Conservation (phyloP, 73 alveolate species). For the Paramecium octaurelia region DNA sequence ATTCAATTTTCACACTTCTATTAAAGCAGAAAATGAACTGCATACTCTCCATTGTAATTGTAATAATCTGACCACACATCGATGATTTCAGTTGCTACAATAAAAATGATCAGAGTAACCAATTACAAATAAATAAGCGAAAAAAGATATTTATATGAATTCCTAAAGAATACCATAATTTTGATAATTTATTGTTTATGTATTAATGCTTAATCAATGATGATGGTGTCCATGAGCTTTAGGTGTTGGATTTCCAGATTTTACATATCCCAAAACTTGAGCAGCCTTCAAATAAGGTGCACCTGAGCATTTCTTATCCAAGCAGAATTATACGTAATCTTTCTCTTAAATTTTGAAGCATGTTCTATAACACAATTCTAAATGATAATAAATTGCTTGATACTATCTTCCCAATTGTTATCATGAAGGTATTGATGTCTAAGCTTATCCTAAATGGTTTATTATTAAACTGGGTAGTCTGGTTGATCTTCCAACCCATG, state of each 20-base stretch:
- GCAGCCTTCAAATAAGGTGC: slow-evolving; percentile 39
- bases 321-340: slow-evolving; percentile 50
- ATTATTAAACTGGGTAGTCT: slow-evolving; percentile 2
- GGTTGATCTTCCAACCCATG: slow-evolving; percentile 45
- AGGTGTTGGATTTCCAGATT: slow-evolving; percentile 5
- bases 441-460: not conserved
- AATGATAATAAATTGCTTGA: not conserved
- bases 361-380: slow-evolving; percentile 56
- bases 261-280: slow-evolving; percentile 37
- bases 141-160: not conserved
- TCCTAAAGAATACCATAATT: not conserved
- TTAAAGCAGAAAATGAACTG: not conserved
- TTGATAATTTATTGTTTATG: not conserved
- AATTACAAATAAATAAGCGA: not conserved
- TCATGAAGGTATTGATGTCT: slow-evolving; percentile 52
- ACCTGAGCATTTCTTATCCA: slow-evolving; percentile 59
- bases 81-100: not conserved
- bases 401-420: slow-evolving; percentile 33
- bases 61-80: not conserved
- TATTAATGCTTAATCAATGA: not conserved
- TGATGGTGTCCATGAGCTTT: not conserved
- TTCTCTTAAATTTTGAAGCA: slow-evolving; percentile 55
- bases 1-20: not conserved
- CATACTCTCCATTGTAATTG: not conserved
- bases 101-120: not conserved